Base-by-base conservation (phyloP, 208 protist genomes). In the Leishmania braziliensis region DNA sequence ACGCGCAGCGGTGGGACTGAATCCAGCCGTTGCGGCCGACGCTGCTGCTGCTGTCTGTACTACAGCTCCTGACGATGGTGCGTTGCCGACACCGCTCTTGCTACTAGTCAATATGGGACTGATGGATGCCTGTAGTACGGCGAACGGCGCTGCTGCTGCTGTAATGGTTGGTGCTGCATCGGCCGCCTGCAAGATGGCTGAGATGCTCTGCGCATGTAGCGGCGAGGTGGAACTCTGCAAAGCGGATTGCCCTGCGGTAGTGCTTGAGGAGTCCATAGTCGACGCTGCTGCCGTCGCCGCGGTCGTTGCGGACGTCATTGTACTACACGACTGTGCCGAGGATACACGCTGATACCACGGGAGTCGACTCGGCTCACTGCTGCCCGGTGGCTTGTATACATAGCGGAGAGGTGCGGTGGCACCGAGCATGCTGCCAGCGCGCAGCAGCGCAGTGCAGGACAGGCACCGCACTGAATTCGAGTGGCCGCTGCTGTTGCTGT, bases 341-440 rank as follows among this genome's bases (percentile, higher is more conserved):
- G 73, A 43, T 50, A 50, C 36, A 66, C 50, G 76, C 69, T 84
- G 81, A 76, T 95, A 86, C 91, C 93, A 96, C 6, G 93, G 91
- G 43, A 96, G 63, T 20, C 82, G 77, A 26, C 79, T 88, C 0
- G 82, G 82, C 29, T 86, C 89, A 9, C 85, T 84, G 58, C 70
- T 90, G 77, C 90, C 93, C 0, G 91, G 93, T 10, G 93, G 91
- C 70, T 89, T 78, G 74, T 96, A 96, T 8, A 85, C 70, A 69
- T 91, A 90, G 16, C 12, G 71, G 10, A 65, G 74, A 1, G 72
- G n/a, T 12, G 77, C 20, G 0, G 71, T 77, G 53, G 74, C 33
- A 50, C 20, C 18, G 36, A 77, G 56, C 53, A 68, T 5, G 74
- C 74, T n/a, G 33, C 53, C 50, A 76, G 18, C 51, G 48, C 51